Evolutionary conservation across 2,329 filamentous ascomycete species (phyloP).

Genomic region (Alternaria ventricosa): DNA sequence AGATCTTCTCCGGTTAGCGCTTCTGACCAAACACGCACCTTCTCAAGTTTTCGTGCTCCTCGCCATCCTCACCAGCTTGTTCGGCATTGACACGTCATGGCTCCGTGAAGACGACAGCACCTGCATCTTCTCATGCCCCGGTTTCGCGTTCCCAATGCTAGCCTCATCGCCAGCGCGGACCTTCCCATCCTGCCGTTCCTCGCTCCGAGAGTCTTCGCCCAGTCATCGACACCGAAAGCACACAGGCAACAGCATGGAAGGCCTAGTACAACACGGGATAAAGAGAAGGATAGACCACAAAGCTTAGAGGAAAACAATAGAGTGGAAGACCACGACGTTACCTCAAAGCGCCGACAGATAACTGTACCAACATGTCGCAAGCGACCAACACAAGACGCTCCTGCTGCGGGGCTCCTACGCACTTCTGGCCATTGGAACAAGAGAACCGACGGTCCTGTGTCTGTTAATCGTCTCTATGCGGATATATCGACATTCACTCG

Average conservation of each 20-base stretch:
- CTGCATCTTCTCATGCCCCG: slow-evolving; percentile 40
- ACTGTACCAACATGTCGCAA: not conserved
- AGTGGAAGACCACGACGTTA: not conserved
- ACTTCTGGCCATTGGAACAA: not conserved
- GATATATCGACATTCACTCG: slow-evolving; percentile 33
- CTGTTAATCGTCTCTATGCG: slow-evolving; percentile 25
- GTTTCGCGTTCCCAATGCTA: slow-evolving; percentile 37
- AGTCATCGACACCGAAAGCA: slow-evolving; percentile 21
- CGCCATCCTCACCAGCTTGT: slow-evolving; percentile 5
- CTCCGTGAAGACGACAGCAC: slow-evolving; percentile 33
- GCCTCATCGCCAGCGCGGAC: slow-evolving; percentile 40
- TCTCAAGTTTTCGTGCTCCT: slow-evolving; percentile 23
- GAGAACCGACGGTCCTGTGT: not conserved
- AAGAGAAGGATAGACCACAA: slow-evolving; percentile 10
- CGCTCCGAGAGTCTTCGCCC: slow-evolving; percentile 45
- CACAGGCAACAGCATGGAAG: slow-evolving; percentile 17
- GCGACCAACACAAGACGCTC: not conserved
- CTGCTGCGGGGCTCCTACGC: slow-evolving; percentile 4
- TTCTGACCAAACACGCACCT: slow-evolving; percentile 22
- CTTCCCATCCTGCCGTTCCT: slow-evolving; percentile 48
- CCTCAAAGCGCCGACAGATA: not conserved
- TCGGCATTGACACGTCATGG: slow-evolving; percentile 32
- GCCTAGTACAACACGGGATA: slow-evolving; percentile 16
- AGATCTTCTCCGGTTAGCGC: slow-evolving; percentile 21
- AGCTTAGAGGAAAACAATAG: not conserved